Conservation (phyloP, 306 rosid genomes). For the Castanopsis chinensis region DNA sequence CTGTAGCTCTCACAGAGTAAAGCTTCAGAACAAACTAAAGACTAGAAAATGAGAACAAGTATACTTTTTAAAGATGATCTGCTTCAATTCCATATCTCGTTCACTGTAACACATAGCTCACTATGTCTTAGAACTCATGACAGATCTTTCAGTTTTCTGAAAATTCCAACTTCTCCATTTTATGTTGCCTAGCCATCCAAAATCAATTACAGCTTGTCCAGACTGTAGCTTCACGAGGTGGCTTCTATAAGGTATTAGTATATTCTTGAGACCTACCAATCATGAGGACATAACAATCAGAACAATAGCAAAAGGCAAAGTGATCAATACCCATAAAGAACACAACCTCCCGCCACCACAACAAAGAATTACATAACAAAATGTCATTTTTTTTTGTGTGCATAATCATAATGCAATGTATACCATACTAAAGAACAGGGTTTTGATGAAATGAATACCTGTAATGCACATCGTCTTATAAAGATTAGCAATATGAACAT, state of each 20-base stretch:
- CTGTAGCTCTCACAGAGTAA: not conserved
- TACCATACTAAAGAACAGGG: not conserved
- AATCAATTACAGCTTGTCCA: slow-evolving; percentile 52
- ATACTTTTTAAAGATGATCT: not conserved
- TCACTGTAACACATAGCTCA: not conserved
- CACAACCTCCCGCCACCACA: not conserved
- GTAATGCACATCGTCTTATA: slow-evolving; percentile 82
- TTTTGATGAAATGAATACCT: slow-evolving; percentile 43
- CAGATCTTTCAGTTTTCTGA: slow-evolving; percentile 28
- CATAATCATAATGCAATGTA: not conserved
- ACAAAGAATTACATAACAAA: not conserved
- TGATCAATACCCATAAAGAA: not conserved
- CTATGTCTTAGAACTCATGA: not conserved
- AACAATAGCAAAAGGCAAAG: not conserved
- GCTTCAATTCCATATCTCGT: not conserved
- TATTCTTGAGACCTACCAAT: slow-evolving; percentile 69
- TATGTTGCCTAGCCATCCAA: slow-evolving; percentile 80
- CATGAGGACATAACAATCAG: slow-evolving; percentile 18
- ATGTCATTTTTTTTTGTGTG: not conserved
- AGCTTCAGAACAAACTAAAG: not conserved
- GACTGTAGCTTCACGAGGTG: slow-evolving; percentile 53
- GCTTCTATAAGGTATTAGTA: slow-evolving; percentile 77
- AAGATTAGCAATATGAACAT: slow-evolving; percentile 56
- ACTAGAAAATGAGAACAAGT: not conserved
- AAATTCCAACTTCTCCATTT: slow-evolving; percentile 57